Evolutionary conservation across 2,329 filamentous ascomycete species (phyloP).

Genomic region (Colletotrichum lupini): DNA sequence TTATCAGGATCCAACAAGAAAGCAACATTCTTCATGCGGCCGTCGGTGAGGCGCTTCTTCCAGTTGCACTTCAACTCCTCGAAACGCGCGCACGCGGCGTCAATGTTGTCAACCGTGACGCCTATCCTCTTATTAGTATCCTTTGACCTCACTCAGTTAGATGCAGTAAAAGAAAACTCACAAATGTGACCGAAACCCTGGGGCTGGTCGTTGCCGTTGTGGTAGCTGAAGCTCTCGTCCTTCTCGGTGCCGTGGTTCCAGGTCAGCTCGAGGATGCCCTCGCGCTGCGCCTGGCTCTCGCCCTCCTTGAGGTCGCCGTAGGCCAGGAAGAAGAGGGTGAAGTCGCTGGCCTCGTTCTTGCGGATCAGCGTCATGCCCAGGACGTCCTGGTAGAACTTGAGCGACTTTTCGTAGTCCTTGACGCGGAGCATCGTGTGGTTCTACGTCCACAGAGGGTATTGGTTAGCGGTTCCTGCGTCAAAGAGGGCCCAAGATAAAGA

Average conservation of each 20-base stretch:
- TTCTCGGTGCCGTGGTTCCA: conserved; percentile 90
- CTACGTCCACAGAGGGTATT: conserved; percentile 47
- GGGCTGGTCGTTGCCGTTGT: conserved; percentile 90
- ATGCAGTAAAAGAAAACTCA: conserved; percentile 49
- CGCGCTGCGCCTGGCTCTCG: conserved; percentile 71
- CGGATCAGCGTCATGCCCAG: conserved; percentile 89
- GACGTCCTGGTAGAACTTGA: conserved; percentile 85
- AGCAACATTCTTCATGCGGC: conserved; percentile 91
- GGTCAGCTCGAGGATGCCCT: conserved; percentile 90
- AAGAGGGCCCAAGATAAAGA: background rate
- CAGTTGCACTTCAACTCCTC: conserved; percentile 85
- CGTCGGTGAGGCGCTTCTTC: conserved; percentile 96
- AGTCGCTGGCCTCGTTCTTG: conserved; percentile 77
- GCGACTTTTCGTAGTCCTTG: conserved; percentile 80
- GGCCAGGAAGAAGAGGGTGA: conserved; percentile 93
- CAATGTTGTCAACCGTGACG: conserved; percentile 87
- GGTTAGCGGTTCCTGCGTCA: background rate
- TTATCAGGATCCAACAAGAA: conserved; percentile 90
- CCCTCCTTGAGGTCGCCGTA: conserved; percentile 69
- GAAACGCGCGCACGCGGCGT: conserved; percentile 87
- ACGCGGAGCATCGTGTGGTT: conserved; percentile 97
- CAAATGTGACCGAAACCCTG: conserved; percentile 97
- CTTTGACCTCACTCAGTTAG: no score
- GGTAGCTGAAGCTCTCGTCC: conserved; percentile 84
- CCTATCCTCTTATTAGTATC: conserved; percentile 52